Conservation (phyloP, 257 asterid species). For the Capsicum pubescens region DNA sequence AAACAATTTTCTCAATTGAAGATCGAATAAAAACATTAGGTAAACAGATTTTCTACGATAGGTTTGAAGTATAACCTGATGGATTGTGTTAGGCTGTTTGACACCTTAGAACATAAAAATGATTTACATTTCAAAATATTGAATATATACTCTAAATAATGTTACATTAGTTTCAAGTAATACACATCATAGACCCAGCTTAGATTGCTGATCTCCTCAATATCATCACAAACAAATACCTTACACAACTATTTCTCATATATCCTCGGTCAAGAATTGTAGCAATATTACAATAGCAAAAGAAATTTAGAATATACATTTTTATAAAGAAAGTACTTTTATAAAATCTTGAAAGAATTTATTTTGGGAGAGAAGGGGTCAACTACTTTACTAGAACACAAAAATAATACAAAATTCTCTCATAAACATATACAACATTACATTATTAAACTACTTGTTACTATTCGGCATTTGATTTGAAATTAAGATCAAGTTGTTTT, state of each 20-base stretch:
- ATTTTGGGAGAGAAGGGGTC: background rate
- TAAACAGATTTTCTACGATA: background rate
- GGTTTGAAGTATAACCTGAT: background rate
- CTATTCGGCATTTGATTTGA: background rate
- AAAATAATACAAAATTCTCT: background rate
- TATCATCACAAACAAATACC: too few species aligned
- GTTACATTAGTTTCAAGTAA: background rate
- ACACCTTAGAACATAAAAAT: background rate
- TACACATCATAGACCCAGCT: background rate
- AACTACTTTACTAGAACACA: background rate
- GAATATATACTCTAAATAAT: background rate
- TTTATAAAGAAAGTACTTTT: background rate
- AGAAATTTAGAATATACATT: background rate
- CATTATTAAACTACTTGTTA: background rate
- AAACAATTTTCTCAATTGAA: background rate
- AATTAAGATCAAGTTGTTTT: too few species aligned
- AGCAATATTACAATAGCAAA: background rate
- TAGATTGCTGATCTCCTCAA: background rate
- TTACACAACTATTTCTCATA: too few species aligned
- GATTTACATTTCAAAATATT: background rate
- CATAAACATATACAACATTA: background rate
- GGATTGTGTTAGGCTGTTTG: too few species aligned
- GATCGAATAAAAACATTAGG: background rate
- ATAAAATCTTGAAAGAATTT: background rate
- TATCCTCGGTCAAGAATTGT: background rate